Base-by-base conservation (phyloP, 1,139 yeast species). In the Hyphopichia wangnamkhiaoensis region DNA sequence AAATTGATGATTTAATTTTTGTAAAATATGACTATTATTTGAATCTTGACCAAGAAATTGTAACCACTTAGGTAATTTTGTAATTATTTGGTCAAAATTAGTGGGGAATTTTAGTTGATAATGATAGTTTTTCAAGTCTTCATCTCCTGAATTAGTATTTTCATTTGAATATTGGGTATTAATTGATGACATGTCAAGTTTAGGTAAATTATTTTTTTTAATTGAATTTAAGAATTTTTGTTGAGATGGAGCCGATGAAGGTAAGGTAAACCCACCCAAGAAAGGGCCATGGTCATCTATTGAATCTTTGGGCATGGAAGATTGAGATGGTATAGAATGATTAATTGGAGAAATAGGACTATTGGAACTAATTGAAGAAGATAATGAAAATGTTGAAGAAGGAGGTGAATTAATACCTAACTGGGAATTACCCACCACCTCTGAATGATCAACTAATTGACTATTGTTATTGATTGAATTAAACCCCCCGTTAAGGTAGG, bases 1-100 rank as follows among this genome's bases (percentile, higher is more conserved):
- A 47, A 79, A 76, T 41, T 74, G 66, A 9, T 54, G 44, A 16
- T 65, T 54, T 35, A 80, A 56, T 15, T 62, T 52, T 2, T 56
- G 54, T n/a, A 68, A 55, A 1, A 72, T 53, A 24, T 30, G 37
- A 31, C 23, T 39, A 6, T 24, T 18, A 17, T 37, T 26, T 3
- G 24, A 20, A 8, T 27, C 31, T 3, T 42, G 45, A 1, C 61
- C 49, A 32, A 68, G 62, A 10, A 62, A 64, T 30, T 54, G 50
- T 32, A 80, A 52, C 86, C 86, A 80, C 2, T 41, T 42, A 2
- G 86, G 85, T 14, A 77, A 49, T 16, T 52, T 52, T 21, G 54
- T 48, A 12, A 38, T 33, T 33, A 50, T 50, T 25, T 52, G 39
- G 3, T 48, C 46, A 5, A 65, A 56, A 25, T 49, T 50, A 2